Evolutionary conservation across 2,329 filamentous ascomycete genomes (phyloP).

Genomic region (Penicillium sp.): DNA sequence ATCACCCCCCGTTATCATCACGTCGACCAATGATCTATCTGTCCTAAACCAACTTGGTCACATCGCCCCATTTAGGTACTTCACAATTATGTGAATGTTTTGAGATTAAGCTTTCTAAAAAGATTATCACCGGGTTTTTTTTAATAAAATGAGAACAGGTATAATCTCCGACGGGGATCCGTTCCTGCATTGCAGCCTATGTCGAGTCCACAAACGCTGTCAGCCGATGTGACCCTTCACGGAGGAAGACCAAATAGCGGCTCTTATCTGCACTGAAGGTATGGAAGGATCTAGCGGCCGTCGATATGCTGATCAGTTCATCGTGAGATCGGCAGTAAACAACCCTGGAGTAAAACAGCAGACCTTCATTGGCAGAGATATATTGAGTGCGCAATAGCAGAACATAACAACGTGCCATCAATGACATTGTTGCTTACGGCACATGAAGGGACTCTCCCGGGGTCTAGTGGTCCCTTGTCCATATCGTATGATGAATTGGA

Average conservation of each 20-base stretch:
- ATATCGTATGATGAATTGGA: neutral
- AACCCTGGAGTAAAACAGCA: neutral
- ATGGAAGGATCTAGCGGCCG: conserved; percentile 1
- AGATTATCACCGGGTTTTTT: neutral
- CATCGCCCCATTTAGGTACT: conserved; percentile 13
- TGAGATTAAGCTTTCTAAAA: neutral
- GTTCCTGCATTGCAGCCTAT: neutral
- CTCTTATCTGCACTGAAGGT: conserved; percentile 3
- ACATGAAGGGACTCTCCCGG: neutral
- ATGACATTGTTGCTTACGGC: neutral
- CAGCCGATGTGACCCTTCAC: conserved; percentile 18
- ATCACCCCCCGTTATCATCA: conserved; percentile 22
- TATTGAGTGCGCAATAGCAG: neutral
- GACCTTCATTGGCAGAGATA: neutral
- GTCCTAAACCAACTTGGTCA: conserved; percentile 11
- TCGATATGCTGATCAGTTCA: conserved; percentile 1
- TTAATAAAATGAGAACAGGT: neutral
- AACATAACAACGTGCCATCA: neutral
- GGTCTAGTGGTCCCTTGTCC: neutral
- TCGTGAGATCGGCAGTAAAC: conserved; percentile 1
- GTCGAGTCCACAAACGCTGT: neutral
- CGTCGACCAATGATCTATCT: conserved; percentile 18
- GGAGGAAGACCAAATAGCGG: neutral
- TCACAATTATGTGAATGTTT: conserved; percentile 2
- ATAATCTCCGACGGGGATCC: conserved; percentile 10